Conservation (phyloP, 345 rosid genomes). For the thale cress (Arabidopsis thaliana) region TAIR10.1 NC_003075.7:2573001-2573500, state of each 20-base stretch:
- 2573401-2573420: conserved; percentile 97
- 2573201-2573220: conserved; percentile 22
- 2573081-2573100: conserved; percentile 10
- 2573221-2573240: conserved; percentile 77
- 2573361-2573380: conserved; percentile 70
- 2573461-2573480: conserved; percentile 94
- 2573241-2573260: conserved; percentile 82
- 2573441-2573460: conserved; percentile 95
- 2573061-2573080: background rate
- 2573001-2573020: conserved; percentile 21
- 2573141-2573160: conserved; percentile 30
- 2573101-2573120: background rate
- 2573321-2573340: conserved; percentile 95
- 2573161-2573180: background rate
- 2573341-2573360: conserved; percentile 98
- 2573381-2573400: conserved; percentile 80
- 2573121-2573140: conserved; percentile 24
- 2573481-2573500: conserved; percentile 95
- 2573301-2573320: conserved; percentile 71
- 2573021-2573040: background rate
- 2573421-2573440: conserved; percentile 99
- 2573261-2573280: conserved; percentile 47
- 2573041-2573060: background rate
- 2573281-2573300: conserved; percentile 44
- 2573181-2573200: conserved; percentile 20